Evolutionary conservation across 176 grass and related monocot genomes (phyloP).

Genomic region (Areca catechu): DNA sequence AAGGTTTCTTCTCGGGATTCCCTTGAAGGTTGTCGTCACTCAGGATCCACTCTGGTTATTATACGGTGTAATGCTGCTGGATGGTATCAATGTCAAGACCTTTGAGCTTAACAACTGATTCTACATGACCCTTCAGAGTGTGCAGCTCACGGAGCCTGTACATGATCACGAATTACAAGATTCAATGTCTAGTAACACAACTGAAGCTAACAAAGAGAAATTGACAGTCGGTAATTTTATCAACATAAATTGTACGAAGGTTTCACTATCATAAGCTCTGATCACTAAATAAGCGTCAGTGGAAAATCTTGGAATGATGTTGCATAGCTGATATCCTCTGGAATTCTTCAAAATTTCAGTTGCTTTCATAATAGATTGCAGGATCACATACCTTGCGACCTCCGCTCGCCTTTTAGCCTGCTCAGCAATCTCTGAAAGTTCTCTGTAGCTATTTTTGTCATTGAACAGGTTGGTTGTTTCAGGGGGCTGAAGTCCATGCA

Average conservation of each 20-base stretch:
- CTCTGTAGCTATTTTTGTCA: slow-evolving; percentile 14
- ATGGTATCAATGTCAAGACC: slow-evolving; percentile 18
- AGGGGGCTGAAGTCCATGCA: slow-evolving; percentile 17
- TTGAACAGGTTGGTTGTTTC: slow-evolving; percentile 7
- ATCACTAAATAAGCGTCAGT: too few relatives aligned
- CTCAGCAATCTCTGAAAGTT: slow-evolving; percentile 12
- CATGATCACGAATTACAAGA: background rate
- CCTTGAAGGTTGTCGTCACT: background rate
- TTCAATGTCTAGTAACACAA: background rate
- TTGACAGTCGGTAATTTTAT: too few relatives aligned
- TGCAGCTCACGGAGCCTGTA: slow-evolving; percentile 18
- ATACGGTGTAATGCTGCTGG: slow-evolving; percentile 22
- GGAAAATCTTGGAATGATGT: too few relatives aligned
- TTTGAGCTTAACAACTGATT: slow-evolving; percentile 23
- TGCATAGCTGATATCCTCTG: too few relatives aligned
- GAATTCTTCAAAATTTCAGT: too few relatives aligned
- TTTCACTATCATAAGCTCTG: too few relatives aligned
- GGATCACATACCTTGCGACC: slow-evolving; percentile 1
- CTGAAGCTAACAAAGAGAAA: too few relatives aligned
- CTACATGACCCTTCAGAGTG: slow-evolving; percentile 13
- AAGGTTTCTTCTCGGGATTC: background rate
- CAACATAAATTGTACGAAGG: too few relatives aligned
- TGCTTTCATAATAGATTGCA: background rate
- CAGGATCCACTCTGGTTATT: background rate
- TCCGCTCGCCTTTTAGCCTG: slow-evolving; percentile 17